Evolutionary conservation across 1,139 yeast species (phyloP), one percentile per base, ranked within the genome.

Genomic region (Wickerhamiella pararugosa): DNA sequence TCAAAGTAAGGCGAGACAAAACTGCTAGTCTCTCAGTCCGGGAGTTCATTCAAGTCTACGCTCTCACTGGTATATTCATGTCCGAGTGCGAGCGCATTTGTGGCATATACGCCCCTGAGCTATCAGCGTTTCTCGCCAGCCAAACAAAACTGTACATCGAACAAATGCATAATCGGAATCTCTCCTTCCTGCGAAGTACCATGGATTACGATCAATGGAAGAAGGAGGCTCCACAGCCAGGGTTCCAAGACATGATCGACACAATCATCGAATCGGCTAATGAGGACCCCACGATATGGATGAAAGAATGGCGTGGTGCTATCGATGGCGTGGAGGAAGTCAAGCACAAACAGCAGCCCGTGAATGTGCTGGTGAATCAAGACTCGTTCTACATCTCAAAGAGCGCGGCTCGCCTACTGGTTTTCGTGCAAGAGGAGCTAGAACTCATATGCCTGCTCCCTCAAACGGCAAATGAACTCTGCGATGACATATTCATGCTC

Each of bases 31-130:
- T 79, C 31, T 62, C 67, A 32, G 49, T 53, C 32, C 52, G 34
- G 64, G 70, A 67, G 49, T 84, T 86, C 58, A 58, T 82, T 43
- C 66, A 75, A 45, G 70, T 84, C 40, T 83, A 78, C 58, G 68
- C 80, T 3, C 64, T 82, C 21, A 74, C 78, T 40, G 72, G 78
- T 1, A 68, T 79, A 25, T 87, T 86, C 55, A 65, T 86, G 32
- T 74, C 75, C 41, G 94, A 84, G 56, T 83, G 95, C 58, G 98
- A 90, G 58, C 67, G 77, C 9, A 74, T 87, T 6, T 76, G 84
- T 37, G 96, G 95, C 0, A 77, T 76, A 28, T 71, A 75, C 36
- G 70, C 73, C 10, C 69, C 75, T 2, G 74, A 73, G 10, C 63
- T 87, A 37, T 73, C 79, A 44, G 83, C 77, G 44, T 73, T 79